Base-by-base conservation (phyloP, 2,329 filamentous ascomycete species). In the Talaromyces sp. region DNA sequence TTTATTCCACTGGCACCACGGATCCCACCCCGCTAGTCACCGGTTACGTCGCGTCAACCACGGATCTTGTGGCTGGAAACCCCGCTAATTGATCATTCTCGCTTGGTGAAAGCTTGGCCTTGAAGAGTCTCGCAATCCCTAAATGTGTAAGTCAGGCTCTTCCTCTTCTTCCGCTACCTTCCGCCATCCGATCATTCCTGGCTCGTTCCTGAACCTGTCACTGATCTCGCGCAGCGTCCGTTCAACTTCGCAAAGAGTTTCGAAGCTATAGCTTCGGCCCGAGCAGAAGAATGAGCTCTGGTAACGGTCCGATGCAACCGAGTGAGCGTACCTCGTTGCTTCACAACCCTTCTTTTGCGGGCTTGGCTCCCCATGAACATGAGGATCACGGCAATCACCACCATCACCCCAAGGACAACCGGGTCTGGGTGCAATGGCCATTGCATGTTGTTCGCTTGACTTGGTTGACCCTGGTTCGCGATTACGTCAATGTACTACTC, bases 401-500 rank as follows among this genome's bases (percentile, higher is more conserved):
- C 48, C 68, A 69, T 27, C 71, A 69, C 40, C 65, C 70, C 47
- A 71, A 75, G 48, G 71, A 74, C 55, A 53, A 62, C 27, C 68
- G 67, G 5, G 56, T 62, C 40, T 76, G 72, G 67, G 66, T 75
- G 32, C 66, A 67, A 50, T 74, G 71, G 65, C 77, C 77, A 16
- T 62, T 64, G 19, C 62, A 72, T 8, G 67, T 72, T 16, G 62
- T 67, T 39, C 71, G 72, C 59, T 63, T 76, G 52, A 75, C 74
- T 8, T 78, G 73, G 70, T 61, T 70, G 49, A 76, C 76, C 3
- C 65, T 80, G n/a, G 65, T 70, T 20, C 76, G 75, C 22, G 78
- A 79, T 61, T 78, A 77, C 71, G 85, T 80, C 57, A 87, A 87
- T 62, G 66, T 86, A 45, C 70, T 87, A 17, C 77, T 87, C 49